Base-by-base conservation (phyloP, 2,329 filamentous ascomycete genomes). In the Xylariales sp. region DNA sequence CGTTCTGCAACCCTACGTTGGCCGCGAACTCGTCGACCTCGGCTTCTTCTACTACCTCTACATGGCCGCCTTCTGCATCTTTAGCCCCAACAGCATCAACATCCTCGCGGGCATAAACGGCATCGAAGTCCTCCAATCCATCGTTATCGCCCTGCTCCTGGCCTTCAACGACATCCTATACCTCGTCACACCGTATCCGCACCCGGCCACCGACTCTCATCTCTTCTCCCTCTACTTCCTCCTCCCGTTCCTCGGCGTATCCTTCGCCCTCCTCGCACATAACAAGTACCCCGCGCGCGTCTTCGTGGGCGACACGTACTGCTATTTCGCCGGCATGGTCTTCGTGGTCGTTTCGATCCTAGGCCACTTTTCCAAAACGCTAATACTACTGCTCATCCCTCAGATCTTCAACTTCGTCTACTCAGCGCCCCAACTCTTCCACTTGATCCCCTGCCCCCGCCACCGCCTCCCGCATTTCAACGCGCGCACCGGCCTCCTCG, bases 61-160 rank as follows among this genome's bases (percentile, higher is more conserved):
- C 74, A 98, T 98, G 93, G 88, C 88, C 39, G 84, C 86, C 43
- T 78, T 98, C 52, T 87, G 91, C 60, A 98, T 98, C 63, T 98
- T 98, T 71, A 95, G 89, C 53, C 90, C 93, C 5, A 97, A 98
- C 69, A 89, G 88, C 64, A 98, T 98, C 77, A 98, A 98, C 71
- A 98, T 98, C 68, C 73, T 98, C n/a, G 93, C 93, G 0, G 93
- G 93, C n/a, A 88, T 98, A 65, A 98, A 98, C 64, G 93, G 93
- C 42, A 93, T 98, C 61, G 93, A 98, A 64, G 93, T 97, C 42
- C 82, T 86, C 9, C 93, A 98, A 67, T 96, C 89, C 45, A 72
- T 98, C 48, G 86, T 95, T 49, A 88, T 98, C 59, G 91, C 90
- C 19, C 63, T 82, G 40, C 76, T 97, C 38, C 79, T 98, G 51